Conservation (phyloP, 176 grass and related monocot genomes). For the Bothriochloa decipiens region DNA sequence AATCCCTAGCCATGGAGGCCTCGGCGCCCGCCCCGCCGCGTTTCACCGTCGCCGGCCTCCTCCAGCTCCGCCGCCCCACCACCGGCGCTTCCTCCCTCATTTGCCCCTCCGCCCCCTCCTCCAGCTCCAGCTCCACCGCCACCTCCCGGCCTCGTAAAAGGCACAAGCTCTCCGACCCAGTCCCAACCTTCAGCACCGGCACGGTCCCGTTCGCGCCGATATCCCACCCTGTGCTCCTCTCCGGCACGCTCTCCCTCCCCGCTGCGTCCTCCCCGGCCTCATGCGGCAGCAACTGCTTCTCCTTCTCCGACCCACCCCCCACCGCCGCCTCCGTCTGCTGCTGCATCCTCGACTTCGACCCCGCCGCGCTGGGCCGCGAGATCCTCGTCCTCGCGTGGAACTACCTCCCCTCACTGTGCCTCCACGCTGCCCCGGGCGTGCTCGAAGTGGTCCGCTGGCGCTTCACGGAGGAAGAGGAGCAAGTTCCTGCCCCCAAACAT, state of each 20-base stretch:
- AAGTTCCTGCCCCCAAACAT: not conserved
- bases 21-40: not conserved
- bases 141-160: slow-evolving; percentile 51
- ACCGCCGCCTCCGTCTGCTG: slow-evolving; percentile 65
- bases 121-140: not conserved
- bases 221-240: slow-evolving; percentile 49
- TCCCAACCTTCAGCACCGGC: slow-evolving; percentile 29
- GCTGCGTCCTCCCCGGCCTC: not conserved
- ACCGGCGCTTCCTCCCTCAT: slow-evolving; percentile 58
- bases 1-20: slow-evolving; percentile 46
- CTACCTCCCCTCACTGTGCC: slow-evolving; percentile 59
- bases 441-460: slow-evolving; percentile 83
- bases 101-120: not conserved
- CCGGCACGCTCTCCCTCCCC: slow-evolving; percentile 63
- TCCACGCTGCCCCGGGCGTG: slow-evolving; percentile 43
- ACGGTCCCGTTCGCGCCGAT: slow-evolving; percentile 60
- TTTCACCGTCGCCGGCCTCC: slow-evolving; percentile 66
- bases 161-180: slow-evolving; percentile 36
- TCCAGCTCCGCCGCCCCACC: slow-evolving; percentile 55
- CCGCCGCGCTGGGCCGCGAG: slow-evolving; percentile 50
- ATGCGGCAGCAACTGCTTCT: slow-evolving; percentile 69
- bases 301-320: slow-evolving; percentile 54
- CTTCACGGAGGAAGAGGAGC: slow-evolving; percentile 18
- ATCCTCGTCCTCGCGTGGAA: slow-evolving; percentile 83
- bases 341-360: slow-evolving; percentile 71